A percentile compares a stretch with the other conserved stretches of the same genome.
These are phyloP conservation scores for Solanum microdontum DNA, from an alignment of 257 asterid genomes.

Conservation along the genomic window DNA sequence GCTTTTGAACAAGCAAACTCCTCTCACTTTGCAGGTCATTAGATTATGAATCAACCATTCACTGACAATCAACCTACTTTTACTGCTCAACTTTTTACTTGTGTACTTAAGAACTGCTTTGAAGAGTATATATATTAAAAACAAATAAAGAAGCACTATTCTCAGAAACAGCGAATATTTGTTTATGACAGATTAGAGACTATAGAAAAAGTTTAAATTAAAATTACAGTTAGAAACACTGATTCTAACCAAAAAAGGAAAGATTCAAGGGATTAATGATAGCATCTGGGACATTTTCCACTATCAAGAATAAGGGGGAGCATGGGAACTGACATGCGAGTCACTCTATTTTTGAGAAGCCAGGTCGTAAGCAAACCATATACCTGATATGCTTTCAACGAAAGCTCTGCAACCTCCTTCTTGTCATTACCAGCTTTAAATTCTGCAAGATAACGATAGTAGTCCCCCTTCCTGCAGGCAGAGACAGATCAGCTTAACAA, in stretches of 20 bases:
- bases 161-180: background rate
- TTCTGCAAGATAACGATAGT: conserved; percentile 57
- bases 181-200: background rate
- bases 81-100: background rate
- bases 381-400: conserved; percentile 62
- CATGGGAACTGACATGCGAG: background rate
- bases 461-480: conserved; percentile 57
- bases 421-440: conserved; percentile 45
- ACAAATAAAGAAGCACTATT: background rate
- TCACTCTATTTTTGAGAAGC: background rate
- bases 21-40: background rate
- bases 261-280: background rate
- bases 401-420: conserved; percentile 55
- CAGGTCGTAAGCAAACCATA: background rate
- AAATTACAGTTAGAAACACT: background rate
- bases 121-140: background rate
- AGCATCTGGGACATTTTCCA: background rate
- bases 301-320: background rate
- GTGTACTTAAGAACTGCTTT: background rate
- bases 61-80: background rate
- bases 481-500: conserved; percentile 2
- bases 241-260: background rate
- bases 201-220: background rate
- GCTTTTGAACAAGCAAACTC: background rate
- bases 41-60: background rate